These are phyloP conservation scores for Skeletonema potamos DNA, from an alignment of 108 stramenopile genomes.

Conservation along the genomic window DNA sequence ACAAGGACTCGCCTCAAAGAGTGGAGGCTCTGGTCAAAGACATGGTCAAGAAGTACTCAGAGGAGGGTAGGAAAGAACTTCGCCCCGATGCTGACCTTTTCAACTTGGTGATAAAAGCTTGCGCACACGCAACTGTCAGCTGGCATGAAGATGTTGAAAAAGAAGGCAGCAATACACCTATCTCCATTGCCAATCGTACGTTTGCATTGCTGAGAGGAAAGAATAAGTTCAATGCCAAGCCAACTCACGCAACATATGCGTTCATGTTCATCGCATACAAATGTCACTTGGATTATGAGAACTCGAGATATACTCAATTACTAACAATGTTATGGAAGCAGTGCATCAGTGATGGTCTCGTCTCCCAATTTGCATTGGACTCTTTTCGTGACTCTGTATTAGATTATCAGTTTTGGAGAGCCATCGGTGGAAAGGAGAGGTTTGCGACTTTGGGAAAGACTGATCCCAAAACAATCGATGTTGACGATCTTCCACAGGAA, in stretches of 20 bases:
- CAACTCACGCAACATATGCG: slow-evolving; percentile 38
- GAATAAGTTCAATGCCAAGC: slow-evolving; percentile 28
- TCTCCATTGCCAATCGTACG: slow-evolving; percentile 35
- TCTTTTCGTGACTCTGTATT: slow-evolving; percentile 29
- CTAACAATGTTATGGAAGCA: slow-evolving; percentile 25
- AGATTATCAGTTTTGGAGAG: slow-evolving; percentile 26
- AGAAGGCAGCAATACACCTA: slow-evolving; percentile 11
- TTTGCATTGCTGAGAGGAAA: slow-evolving; percentile 20
- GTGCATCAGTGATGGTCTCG: slow-evolving; percentile 35
- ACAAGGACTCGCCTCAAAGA: slow-evolving; percentile 15
- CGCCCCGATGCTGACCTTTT: slow-evolving; percentile 29
- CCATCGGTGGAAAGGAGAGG: slow-evolving; percentile 21
- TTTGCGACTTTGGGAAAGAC: slow-evolving; percentile 6
- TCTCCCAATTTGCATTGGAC: slow-evolving; percentile 39
- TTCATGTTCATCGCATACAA: slow-evolving; percentile 44
- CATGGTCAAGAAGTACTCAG: slow-evolving; percentile 25
- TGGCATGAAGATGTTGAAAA: slow-evolving; percentile 15
- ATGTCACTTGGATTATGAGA: slow-evolving; percentile 33
- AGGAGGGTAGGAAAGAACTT: slow-evolving; percentile 26
- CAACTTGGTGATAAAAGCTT: slow-evolving; percentile 46
- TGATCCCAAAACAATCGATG: slow-evolving; percentile 6
- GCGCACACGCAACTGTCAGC: slow-evolving; percentile 16
- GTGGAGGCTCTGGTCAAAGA: slow-evolving; percentile 33
- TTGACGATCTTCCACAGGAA: slow-evolving; percentile 21
- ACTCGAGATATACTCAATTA: slow-evolving; percentile 25